Conservation (phyloP, 345 rosid genomes). For the Acer saccharum region DNA sequence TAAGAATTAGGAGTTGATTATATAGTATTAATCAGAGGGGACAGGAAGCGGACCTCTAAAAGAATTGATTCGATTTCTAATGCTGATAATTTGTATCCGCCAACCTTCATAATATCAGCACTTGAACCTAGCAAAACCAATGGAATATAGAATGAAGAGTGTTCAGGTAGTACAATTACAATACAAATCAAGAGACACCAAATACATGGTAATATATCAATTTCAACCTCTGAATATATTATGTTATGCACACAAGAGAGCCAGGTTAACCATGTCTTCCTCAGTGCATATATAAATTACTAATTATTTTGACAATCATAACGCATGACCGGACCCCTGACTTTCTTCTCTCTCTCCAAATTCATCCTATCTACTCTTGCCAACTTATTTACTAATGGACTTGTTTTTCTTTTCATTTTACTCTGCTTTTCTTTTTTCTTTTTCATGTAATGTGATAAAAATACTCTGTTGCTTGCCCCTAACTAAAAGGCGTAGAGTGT, state of each 20-base stretch:
- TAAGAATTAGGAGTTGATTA: neutral
- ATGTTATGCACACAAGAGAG: neutral
- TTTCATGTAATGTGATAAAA: neutral
- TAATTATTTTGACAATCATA: too few species aligned
- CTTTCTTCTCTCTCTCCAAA: neutral
- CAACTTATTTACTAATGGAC: neutral
- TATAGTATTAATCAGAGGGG: neutral
- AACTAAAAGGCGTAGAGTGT: neutral
- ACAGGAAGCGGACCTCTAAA: constrained; percentile 55
- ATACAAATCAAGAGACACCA: neutral
- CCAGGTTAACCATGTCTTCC: neutral
- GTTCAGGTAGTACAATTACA: neutral
- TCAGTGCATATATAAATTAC: neutral
- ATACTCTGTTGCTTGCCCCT: neutral
- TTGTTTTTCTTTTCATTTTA: neutral
- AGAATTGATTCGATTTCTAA: constrained; percentile 90
- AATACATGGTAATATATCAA: neutral
- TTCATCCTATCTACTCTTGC: neutral
- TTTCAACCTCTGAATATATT: neutral
- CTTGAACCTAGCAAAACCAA: constrained; percentile 59
- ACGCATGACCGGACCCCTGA: neutral
- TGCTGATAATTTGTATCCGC: constrained; percentile 96
- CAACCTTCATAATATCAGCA: constrained; percentile 97
- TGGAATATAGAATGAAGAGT: neutral
- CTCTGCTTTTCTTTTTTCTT: neutral